phyloP scores from a whole-genome alignment of 257 asterid genomes.

The Petunia axillaris region DNA sequence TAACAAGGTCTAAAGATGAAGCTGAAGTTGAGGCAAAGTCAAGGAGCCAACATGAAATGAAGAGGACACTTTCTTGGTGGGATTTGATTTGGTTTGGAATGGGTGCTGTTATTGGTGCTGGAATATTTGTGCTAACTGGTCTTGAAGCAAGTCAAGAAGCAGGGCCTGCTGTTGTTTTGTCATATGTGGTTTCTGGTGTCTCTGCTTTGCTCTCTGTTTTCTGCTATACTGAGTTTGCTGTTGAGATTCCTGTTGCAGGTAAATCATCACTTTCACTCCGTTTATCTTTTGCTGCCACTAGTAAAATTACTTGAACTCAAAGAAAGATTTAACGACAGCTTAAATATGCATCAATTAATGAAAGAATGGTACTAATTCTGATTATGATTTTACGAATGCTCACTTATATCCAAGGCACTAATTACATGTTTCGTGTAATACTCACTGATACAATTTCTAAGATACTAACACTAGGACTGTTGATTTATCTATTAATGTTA shows the following conservation, averaged over 20 bases:
- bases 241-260: conserved; percentile 69
- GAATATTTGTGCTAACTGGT: conserved; percentile 67
- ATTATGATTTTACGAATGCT: no score
- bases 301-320: no score
- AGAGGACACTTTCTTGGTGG: conserved; percentile 65
- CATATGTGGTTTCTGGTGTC: conserved; percentile 58
- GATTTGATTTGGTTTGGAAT: conserved; percentile 75
- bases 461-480: no score
- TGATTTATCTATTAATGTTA: no score
- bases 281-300: neutral
- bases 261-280: neutral
- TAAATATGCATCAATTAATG: no score
- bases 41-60: conserved; percentile 61
- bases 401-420: no score
- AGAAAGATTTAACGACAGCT: no score
- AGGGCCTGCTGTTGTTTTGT: conserved; percentile 71
- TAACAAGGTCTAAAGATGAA: conserved; percentile 50
- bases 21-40: conserved; percentile 56
- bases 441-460: no score
- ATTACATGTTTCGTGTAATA: no score
- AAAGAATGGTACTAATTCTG: no score
- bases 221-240: conserved; percentile 70
- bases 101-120: conserved; percentile 76
- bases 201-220: conserved; percentile 66
- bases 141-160: conserved; percentile 51